Base-by-base conservation (phyloP, 2,329 filamentous ascomycete genomes). In the Mycosphaerella arachidis region DNA sequence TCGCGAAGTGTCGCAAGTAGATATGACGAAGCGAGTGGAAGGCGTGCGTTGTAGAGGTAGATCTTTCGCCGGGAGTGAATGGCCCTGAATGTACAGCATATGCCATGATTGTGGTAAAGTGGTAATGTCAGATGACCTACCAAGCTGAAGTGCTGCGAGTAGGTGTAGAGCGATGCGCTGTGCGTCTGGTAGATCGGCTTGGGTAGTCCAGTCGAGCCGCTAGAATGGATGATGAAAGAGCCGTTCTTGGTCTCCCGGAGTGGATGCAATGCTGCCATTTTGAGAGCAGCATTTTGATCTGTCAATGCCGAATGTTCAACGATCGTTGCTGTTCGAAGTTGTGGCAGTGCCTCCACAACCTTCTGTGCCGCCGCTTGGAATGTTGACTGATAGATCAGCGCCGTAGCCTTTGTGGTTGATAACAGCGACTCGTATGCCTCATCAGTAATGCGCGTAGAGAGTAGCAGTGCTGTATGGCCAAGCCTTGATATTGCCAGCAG, bases 171-270 rank as follows among this genome's bases (percentile, higher is more conserved):
- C 0, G 76, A 76, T 2, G 77, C 75, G 7, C 70, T 68, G 53
- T 86, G 81, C 0, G 79, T 82, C 55, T 83, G 81, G 57, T 77
- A 82, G 45, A 87, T 84, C 0, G 85, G 83, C 61, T 86, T 87
- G 0, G 85, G 84, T 0, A 86, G 71, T 0, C 84, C 84, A 0
- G 85, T 86, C 0, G 81, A 84, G 3, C 84, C 84, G 29, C 74
- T 77, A 0, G 77, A 79, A 63, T 80, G 78, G 9, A 81, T 76
- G 53, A 76, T 78, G 73, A 69, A 75, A 4, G 65, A 70, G 55
- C 72, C 66, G 65, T 73, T 65, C n/a, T 59, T 67, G 27, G 63
- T 66, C 60, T 75, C 72, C 6, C 59, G 60, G 4, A 55, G 53
- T 1, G 66, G 58, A 24, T 75, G 68, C 13, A 75, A 58, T 24